phyloP scores from a whole-genome alignment of 306 rosid genomes.

The Dalbergia oliveri region DNA sequence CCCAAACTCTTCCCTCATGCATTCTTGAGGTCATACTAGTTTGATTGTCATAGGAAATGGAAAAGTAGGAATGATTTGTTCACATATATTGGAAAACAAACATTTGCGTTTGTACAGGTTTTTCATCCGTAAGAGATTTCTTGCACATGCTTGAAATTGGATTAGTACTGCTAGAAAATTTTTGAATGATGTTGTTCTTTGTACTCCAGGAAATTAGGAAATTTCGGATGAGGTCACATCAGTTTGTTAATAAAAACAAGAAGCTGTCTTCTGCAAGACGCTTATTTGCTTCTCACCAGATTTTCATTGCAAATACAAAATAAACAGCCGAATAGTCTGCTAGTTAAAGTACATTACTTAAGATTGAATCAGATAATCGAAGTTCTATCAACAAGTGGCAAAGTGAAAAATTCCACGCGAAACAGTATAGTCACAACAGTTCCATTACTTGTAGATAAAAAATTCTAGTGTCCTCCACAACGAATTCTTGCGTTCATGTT shows the following conservation, averaged over 20 bases:
- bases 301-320: not conserved
- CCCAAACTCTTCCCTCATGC: constrained; percentile 65
- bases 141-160: constrained; percentile 10
- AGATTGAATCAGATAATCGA: not conserved
- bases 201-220: not conserved
- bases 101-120: not conserved
- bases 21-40: constrained; percentile 52
- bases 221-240: not conserved
- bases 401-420: not conserved
- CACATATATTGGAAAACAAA: not conserved
- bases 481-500: no score
- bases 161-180: not conserved
- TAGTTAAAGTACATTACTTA: not conserved
- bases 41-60: constrained; percentile 21
- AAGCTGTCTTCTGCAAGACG: not conserved
- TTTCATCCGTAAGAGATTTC: not conserved
- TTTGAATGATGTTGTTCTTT: not conserved
- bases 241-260: not conserved
- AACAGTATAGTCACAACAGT: not conserved
- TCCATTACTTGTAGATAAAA: no score
- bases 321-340: not conserved
- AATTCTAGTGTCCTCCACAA: no score
- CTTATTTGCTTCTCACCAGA: not conserved
- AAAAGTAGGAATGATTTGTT: not conserved
- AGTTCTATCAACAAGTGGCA: not conserved